phyloP scores from a whole-genome alignment of 306 rosid genomes.

The Cucurbita maxima region DNA sequence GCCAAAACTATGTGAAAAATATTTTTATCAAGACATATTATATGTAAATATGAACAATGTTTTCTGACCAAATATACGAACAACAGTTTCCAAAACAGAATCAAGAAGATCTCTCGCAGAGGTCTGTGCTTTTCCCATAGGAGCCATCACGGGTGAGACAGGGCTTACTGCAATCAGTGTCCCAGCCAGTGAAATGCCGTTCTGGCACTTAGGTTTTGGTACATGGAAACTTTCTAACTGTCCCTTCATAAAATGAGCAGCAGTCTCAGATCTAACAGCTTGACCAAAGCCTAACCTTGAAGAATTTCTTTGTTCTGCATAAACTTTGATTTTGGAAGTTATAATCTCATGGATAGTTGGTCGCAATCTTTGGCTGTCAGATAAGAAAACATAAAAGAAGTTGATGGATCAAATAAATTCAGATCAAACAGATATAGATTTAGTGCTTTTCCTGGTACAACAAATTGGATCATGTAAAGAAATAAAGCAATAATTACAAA shows the following conservation, averaged over 20 bases:
- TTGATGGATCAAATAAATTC: conserved; percentile 11
- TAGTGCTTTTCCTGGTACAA: background rate
- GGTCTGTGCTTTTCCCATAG: conserved; percentile 78
- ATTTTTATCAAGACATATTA: no score
- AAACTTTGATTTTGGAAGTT: conserved; percentile 75
- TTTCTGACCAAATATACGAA: conserved; percentile 74
- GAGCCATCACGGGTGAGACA: conserved; percentile 93
- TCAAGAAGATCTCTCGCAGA: conserved; percentile 78
- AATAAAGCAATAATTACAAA: background rate
- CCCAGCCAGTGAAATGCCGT: conserved; percentile 73
- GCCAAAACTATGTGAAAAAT: background rate
- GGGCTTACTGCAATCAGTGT: conserved; percentile 84
- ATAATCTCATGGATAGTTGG: conserved; percentile 83
- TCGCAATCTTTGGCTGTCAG: conserved; percentile 87
- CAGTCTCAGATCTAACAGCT: conserved; percentile 29
- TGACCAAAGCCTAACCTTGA: conserved; percentile 51
- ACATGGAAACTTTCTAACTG: conserved; percentile 66
- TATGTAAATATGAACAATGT: background rate
- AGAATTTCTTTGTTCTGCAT: conserved; percentile 50
- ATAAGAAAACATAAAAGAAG: conserved; percentile 2
- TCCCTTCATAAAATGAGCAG: conserved; percentile 63
- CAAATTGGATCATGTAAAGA: background rate
- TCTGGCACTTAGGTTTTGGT: conserved; percentile 75
- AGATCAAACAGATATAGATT: background rate
- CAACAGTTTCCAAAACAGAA: conserved; percentile 68